Base-by-base conservation (phyloP, 768 basidiomycete species). In the Xerocomellus intermedius region DNA sequence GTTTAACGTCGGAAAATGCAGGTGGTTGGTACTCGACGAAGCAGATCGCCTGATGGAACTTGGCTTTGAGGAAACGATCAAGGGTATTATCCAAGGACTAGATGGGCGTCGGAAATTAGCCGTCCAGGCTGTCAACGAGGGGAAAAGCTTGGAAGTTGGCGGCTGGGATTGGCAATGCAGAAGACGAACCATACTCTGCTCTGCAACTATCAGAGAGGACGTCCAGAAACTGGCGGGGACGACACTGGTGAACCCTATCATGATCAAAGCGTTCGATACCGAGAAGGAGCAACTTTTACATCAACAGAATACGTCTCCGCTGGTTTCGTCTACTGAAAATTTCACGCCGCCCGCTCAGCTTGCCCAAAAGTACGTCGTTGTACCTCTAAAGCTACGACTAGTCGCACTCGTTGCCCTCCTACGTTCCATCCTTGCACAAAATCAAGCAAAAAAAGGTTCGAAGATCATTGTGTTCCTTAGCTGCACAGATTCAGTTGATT, bases 31-130 rank as follows among this genome's bases (percentile, higher is more conserved):
- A 9, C 83, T 98, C 24, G 97, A 99, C 67, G 97, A 99, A 75
- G 95, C 96, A 7, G 97, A 99, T 73, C 80, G 94, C 39, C 75
- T 99, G 48, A 98, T 98, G 95, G 95, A 98, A 59, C 83, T 98
- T 41, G 97, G 97, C 0, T 99, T 99, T 59, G 95, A 97, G 69
- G 94, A 98, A 66, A 92, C 94, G 0, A 89, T 99, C 64, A 83
- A 82, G 52, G 94, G 92, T 1, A 97, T 98, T 59, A 75, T 98
- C 35, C 82, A 87, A 64, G 87, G 89, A 10, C 71, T 99, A 21
- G 94, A 98, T 55, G 94, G 93, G 0, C 81, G 93, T 48, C 73
- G 83, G 48, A 86, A 84, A 59, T 77, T 95, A 8, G 93, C 91
- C 5, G 52, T 69, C 43, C 81, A 84, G 61, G 91, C 87, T 1